These are phyloP conservation scores for Ceratocystis alfenasii DNA, from an alignment of 2,329 filamentous ascomycete species.

Conservation along the genomic window DNA sequence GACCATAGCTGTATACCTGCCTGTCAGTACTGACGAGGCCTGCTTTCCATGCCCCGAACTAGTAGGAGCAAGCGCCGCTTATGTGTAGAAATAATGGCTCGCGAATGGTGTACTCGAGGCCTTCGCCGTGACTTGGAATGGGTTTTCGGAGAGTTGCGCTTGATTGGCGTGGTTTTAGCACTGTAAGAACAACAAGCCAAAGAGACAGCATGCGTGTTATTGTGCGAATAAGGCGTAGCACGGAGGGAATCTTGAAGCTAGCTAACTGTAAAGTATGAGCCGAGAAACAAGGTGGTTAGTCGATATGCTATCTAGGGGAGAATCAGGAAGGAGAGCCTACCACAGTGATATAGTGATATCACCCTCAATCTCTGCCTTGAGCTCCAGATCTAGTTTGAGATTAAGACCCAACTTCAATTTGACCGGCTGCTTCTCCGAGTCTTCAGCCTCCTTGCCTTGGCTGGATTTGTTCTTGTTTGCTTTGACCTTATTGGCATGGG, in stretches of 20 bases:
- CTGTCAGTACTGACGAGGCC: conserved; percentile 26
- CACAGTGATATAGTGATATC: conserved; percentile 60
- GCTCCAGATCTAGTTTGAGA: conserved; percentile 62
- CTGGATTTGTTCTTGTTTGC: conserved; percentile 9
- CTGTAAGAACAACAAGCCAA: conserved; percentile 22
- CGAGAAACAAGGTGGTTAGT: neutral
- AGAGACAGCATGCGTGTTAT: neutral
- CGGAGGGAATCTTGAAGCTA: neutral
- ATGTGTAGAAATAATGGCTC: conserved; percentile 31
- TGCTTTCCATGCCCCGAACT: conserved; percentile 28
- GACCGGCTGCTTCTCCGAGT: conserved; percentile 20
- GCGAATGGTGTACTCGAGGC: conserved; percentile 16
- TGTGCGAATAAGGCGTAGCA: neutral
- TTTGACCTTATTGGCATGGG: conserved; percentile 8
- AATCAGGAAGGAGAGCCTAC: conserved; percentile 29
- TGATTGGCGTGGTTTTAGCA: conserved; percentile 26
- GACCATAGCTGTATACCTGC: conserved; percentile 24
- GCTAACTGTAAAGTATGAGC: neutral
- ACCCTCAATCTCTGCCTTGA: conserved; percentile 66
- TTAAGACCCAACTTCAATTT: conserved; percentile 57
- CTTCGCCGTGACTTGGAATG: conserved; percentile 23
- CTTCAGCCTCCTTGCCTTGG: neutral
- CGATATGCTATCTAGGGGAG: neutral
- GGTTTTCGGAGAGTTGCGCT: conserved; percentile 26
- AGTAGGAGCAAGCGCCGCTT: conserved; percentile 27